A percentile compares a stretch with the other conserved stretches of the same genome.
These are phyloP conservation scores for Aristolochia fimbriata DNA, from an alignment of 164 flowering plant species.

Conservation along the genomic window DNA sequence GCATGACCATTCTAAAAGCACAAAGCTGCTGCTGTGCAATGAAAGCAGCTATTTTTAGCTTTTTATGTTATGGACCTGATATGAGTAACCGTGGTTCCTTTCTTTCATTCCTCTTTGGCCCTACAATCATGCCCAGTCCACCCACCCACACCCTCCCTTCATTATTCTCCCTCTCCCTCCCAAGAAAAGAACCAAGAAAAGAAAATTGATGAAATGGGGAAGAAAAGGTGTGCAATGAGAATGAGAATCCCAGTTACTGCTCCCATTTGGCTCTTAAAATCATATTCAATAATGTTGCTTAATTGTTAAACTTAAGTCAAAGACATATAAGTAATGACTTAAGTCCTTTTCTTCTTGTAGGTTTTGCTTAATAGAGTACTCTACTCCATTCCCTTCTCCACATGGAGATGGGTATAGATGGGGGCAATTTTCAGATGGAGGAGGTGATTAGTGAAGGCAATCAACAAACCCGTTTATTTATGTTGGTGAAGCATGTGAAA, in stretches of 20 bases:
- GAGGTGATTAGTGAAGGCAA: neutral
- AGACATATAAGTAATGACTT: neutral
- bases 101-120: neutral
- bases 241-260: too few relatives aligned
- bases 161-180: neutral
- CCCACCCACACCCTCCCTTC: neutral
- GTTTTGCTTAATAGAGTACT: neutral
- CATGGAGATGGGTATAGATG: neutral
- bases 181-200: neutral
- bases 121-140: neutral
- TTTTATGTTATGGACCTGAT: neutral
- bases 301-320: too few relatives aligned
- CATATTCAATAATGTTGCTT: too few relatives aligned
- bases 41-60: neutral
- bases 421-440: neutral
- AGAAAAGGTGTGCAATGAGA: too few relatives aligned
- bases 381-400: too few relatives aligned
- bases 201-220: too few relatives aligned
- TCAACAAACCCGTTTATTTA: neutral
- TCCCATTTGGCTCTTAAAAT: too few relatives aligned
- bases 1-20: too few relatives aligned
- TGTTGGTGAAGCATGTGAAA: neutral
- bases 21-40: neutral
- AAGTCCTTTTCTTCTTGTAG: neutral
- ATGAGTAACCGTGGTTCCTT: slow-evolving; percentile 2